A percentile compares a stretch with the other conserved stretches of the same genome.
These are phyloP conservation scores for Quercus mongolica DNA, from an alignment of 306 rosid genomes.

Conservation along the genomic window DNA sequence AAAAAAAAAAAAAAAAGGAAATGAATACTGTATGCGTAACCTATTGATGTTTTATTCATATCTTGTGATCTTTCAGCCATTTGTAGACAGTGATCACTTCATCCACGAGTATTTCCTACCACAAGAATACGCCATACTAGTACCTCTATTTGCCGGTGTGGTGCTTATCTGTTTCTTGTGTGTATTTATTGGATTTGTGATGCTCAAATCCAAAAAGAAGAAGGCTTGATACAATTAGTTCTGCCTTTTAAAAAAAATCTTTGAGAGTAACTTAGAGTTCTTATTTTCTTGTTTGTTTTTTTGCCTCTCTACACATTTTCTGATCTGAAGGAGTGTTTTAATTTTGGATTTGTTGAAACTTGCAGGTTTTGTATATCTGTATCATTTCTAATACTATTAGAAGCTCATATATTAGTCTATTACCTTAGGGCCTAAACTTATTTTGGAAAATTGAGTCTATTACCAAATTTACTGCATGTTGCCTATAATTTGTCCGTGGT, in stretches of 20 bases:
- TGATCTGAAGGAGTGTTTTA: neutral
- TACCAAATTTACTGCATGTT: neutral
- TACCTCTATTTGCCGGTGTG: constrained; percentile 76
- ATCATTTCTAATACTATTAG: neutral
- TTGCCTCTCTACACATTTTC: neutral
- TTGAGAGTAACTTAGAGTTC: neutral
- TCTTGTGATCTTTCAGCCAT: constrained; percentile 70
- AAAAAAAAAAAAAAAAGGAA: neutral
- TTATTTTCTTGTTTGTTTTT: neutral
- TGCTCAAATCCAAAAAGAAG: constrained; percentile 96
- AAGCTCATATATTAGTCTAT: neutral
- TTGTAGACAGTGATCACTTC: constrained; percentile 85
- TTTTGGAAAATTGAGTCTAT: neutral
- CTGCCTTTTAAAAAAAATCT: neutral
- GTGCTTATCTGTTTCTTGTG: constrained; percentile 71
- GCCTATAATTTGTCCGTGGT: neutral
- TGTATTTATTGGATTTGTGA: constrained; percentile 73
- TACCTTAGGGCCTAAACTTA: neutral
- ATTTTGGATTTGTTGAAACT: neutral
- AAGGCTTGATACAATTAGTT: constrained; percentile 37
- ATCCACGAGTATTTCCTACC: constrained; percentile 81
- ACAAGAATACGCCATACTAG: constrained; percentile 80
- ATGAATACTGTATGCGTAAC: neutral
- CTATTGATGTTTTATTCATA: neutral
- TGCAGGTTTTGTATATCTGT: neutral